Base-by-base conservation (phyloP, 2,329 filamentous ascomycete genomes). In the Curvularia hawaiiensis region DNA sequence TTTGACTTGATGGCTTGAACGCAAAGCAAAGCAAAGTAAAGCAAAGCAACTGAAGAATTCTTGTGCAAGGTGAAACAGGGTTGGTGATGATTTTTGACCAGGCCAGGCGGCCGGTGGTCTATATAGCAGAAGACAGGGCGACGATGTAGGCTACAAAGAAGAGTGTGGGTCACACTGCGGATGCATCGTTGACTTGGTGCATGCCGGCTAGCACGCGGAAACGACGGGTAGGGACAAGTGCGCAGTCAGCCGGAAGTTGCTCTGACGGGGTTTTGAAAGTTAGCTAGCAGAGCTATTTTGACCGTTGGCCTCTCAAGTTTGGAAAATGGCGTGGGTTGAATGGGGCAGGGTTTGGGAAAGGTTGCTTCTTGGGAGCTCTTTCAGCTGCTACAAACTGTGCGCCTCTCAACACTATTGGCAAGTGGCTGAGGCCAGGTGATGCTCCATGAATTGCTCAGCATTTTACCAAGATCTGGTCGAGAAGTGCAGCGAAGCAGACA, bases 241-340 rank as follows among this genome's bases (percentile, higher is more conserved):
- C 67, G 70, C 67, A 73, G 71, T 75, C 65, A 74, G 74, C 73
- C 64, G 65, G 68, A 62, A 62, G 61, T 59, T 65, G 53, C 65
- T 71, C 63, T 61, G 58, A 67, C 66, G 67, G 68, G 71, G 64
- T 56, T 62, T 61, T 62, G 60, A 53, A 67, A 62, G 59, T 58
- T 63, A 69, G 65, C 60, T 67, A 74, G 68, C 71, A 75, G 70
- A 75, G 73, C 73, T 72, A 69, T 73, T 63, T 64, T 67, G 63
- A 63, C 67, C 60, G 57, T 66, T 70, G 69, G 60, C 63, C 69
- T 68, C 65, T 68, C 52, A 62, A 63, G 59, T 58, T 59, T 60
- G 60, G 63, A 59, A 63, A 66, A 68, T 64, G 68, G 64, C 63
- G 67, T 69, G 62, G 64, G 64, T 49, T 64, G 66, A 56, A 58